These are phyloP conservation scores for Teunomyces panamensis DNA, from an alignment of 805 yeast species.

Conservation along the genomic window DNA sequence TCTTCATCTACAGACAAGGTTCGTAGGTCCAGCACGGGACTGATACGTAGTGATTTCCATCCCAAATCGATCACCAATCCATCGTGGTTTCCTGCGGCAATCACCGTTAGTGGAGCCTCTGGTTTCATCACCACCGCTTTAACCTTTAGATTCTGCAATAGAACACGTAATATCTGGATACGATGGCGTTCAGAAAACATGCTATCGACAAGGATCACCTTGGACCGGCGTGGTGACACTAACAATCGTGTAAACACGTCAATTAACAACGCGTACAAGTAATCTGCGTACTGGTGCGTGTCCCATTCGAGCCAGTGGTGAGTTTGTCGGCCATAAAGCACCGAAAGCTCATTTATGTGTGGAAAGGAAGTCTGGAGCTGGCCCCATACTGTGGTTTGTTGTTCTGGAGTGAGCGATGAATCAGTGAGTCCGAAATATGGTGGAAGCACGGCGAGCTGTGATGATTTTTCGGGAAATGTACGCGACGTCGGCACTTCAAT, in stretches of 20 bases:
- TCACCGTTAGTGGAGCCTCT: conserved; percentile 16
- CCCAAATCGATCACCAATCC: conserved; percentile 30
- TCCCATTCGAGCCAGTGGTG: conserved; percentile 9
- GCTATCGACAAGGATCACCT: conserved; percentile 20
- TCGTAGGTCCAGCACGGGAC: conserved; percentile 24
- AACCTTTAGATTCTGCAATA: conserved; percentile 21
- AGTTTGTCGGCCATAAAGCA: conserved; percentile 9
- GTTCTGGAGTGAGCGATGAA: conserved; percentile 15
- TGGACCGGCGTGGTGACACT: conserved; percentile 18
- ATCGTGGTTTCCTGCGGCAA: conserved; percentile 18
- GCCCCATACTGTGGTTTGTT: conserved; percentile 8
- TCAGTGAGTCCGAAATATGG: conserved; percentile 19
- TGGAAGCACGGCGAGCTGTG: conserved; percentile 12
- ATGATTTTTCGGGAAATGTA: background rate
- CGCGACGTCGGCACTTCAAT: conserved; percentile 1
- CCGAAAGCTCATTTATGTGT: conserved; percentile 3
- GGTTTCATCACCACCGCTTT: conserved; percentile 23
- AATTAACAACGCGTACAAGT: conserved; percentile 6
- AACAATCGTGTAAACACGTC: conserved; percentile 14
- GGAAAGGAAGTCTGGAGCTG: background rate
- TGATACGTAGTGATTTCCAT: conserved; percentile 22
- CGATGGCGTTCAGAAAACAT: conserved; percentile 15
- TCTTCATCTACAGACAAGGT: background rate
- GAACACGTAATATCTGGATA: conserved; percentile 13
- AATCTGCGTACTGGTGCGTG: background rate